Evolutionary conservation across 345 rosid species (phyloP), one percentile per base, ranked within the genome.

Genomic region (Salix brachista): DNA sequence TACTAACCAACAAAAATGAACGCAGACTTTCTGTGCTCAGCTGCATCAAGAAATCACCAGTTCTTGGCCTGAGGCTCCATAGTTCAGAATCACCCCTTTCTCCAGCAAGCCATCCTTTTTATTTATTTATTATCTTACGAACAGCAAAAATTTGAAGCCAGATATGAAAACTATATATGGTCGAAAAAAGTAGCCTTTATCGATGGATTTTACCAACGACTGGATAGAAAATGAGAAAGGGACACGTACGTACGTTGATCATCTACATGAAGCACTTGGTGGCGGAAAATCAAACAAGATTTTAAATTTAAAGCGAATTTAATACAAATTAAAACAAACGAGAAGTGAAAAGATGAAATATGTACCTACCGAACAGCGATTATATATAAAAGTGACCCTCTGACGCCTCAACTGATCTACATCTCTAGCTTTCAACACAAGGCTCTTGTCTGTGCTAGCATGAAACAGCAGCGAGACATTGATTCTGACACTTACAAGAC

Each of bases 401-500:
- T 11, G 11, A 11, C 13, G 4, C 14, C 46, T 42, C 12, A 58
- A n/a, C 64, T 58, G 64, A 25, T 58, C 37, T 1, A 9, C 14
- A 62, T 54, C 23, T 42, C 56, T 14, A 36, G 44, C 18, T 62
- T 70, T 32, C 60, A 48, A 13, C 0, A 65, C 32, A 26, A 66
- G 46, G 61, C 58, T 72, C 65, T 41, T 69, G 71, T 69, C 74
- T 81, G 16, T 17, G 75, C 72, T 30, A 46, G 78, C 75, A 42
- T 67, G 26, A 73, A 87, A 83, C 87, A 83, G 67, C 48, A 54
- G 70, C 8, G 78, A 81, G 84, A 84, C 89, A 86, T 41, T 77
- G 90, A 88, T 64, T 77, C 44, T n/a, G 88, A 88, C 87, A 65
- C 72, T 66, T 71, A 70, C 67, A 48, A 77, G 73, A 39, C 82